Evolutionary conservation across 1,284 basidiomycete species (phyloP).

Genomic region (Ustilago curta): DNA sequence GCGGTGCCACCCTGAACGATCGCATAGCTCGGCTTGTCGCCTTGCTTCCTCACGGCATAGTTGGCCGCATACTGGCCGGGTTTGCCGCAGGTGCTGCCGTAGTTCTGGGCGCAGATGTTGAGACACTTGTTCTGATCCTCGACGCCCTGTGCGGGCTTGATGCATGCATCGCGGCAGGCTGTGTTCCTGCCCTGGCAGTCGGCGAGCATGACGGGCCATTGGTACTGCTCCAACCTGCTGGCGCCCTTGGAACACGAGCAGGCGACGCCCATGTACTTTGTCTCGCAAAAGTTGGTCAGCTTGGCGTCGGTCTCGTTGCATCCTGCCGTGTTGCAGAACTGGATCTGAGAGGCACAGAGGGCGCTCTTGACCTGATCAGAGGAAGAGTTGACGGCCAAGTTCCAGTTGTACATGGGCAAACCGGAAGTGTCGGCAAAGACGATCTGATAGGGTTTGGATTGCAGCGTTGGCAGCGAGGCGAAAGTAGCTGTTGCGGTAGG

Average conservation of each 20-base stretch:
- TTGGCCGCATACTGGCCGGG: constrained; percentile 62
- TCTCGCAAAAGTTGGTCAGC: constrained; percentile 65
- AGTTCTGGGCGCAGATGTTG: constrained; percentile 51
- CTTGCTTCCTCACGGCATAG: constrained; percentile 58
- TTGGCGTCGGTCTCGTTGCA: constrained; percentile 49
- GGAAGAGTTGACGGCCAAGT: constrained; percentile 38
- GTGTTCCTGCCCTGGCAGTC: constrained; percentile 61
- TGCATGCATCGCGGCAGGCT: constrained; percentile 57
- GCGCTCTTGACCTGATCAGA: constrained; percentile 25
- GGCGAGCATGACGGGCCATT: constrained; percentile 65
- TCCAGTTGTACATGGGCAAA: constrained; percentile 40
- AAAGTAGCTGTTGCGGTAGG: constrained; percentile 50
- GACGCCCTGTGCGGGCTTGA: constrained; percentile 46
- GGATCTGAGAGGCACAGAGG: constrained; percentile 59
- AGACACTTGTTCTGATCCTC: constrained; percentile 51
- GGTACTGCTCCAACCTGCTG: constrained; percentile 60
- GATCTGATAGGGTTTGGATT: constrained; percentile 49
- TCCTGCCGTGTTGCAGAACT: constrained; percentile 60
- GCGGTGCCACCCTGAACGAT: constrained; percentile 57
- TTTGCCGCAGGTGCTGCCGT: constrained; percentile 57
- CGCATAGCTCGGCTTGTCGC: constrained; percentile 53
- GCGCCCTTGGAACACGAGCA: constrained; percentile 60
- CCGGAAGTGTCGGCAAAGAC: constrained; percentile 44
- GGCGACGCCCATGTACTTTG: constrained; percentile 53
- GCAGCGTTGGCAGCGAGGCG: constrained; percentile 27